phyloP scores from a whole-genome alignment of 2,329 filamentous ascomycete genomes.

The Apiospora malaysiana region DNA sequence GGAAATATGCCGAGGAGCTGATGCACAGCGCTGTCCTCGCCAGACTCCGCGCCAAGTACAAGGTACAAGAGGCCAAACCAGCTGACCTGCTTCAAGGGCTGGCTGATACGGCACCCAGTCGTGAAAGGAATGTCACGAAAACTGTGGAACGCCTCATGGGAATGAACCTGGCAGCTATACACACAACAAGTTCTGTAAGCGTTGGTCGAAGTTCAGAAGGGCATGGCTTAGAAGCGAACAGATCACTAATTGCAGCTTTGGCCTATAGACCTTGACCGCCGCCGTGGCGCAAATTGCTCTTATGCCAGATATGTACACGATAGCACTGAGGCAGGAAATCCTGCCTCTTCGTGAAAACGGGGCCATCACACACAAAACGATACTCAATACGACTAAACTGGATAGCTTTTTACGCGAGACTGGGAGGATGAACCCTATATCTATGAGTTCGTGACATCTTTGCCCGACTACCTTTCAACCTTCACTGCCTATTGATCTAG shows the following conservation, averaged over 20 bases:
- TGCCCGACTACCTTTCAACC: not conserved
- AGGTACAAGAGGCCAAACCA: constrained; percentile 13
- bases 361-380: not conserved
- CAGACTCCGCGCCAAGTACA: constrained; percentile 18
- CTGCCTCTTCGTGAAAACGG: not conserved
- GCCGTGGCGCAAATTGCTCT: not conserved
- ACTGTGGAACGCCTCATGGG: constrained; percentile 20
- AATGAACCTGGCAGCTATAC: constrained; percentile 21
- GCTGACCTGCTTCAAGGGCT: constrained; percentile 18
- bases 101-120: constrained; percentile 16
- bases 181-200: constrained; percentile 14
- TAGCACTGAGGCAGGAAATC: not conserved
- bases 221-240: not conserved
- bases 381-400: not conserved
- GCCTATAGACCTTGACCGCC: not conserved
- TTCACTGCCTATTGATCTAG: not conserved
- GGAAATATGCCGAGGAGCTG: constrained; percentile 16
- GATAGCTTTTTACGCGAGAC: constrained; percentile 19
- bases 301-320: not conserved
- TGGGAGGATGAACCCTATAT: not conserved
- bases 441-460: constrained; percentile 6
- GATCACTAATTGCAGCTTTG: not conserved
- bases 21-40: constrained; percentile 12
- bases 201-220: not conserved
- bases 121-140: constrained; percentile 14